Evolutionary conservation across 1,284 basidiomycete genomes (phyloP).

Genomic region (Peniophora sp.): DNA sequence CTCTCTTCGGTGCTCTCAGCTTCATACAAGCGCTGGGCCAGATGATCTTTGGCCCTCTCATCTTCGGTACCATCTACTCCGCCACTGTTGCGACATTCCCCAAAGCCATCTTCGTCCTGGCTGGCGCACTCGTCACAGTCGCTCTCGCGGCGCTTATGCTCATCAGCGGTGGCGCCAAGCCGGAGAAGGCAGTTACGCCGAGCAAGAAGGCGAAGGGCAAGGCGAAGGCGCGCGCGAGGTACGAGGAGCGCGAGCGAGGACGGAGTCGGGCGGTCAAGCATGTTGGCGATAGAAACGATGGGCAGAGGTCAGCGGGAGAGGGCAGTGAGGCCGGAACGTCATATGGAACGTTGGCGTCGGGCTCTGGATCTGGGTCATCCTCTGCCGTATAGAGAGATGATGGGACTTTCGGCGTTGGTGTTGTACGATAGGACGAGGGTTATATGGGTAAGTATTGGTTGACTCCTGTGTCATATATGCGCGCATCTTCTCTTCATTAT

Average conservation of each 20-base stretch:
- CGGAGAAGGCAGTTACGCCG: background rate
- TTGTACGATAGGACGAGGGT: no score
- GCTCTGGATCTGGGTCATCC: no score
- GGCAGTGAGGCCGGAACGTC: no score
- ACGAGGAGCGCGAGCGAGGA: conserved; percentile 20
- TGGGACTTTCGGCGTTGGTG: no score
- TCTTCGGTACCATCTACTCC: conserved; percentile 65
- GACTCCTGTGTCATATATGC: no score
- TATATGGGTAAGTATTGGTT: no score
- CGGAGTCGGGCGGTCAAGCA: conserved; percentile 28
- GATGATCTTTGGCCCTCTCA: conserved; percentile 61
- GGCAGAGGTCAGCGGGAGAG: background rate
- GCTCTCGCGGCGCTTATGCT: conserved; percentile 41
- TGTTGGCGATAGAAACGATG: conserved; percentile 14
- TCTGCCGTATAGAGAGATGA: no score
- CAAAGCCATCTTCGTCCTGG: conserved; percentile 56
- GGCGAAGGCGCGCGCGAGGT: conserved; percentile 5
- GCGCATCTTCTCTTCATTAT: no score
- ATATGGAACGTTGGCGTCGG: no score
- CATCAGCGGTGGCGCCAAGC: conserved; percentile 33
- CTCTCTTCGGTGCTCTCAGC: conserved; percentile 61
- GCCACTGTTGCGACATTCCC: conserved; percentile 57
- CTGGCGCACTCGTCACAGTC: conserved; percentile 39
- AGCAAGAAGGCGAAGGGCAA: conserved; percentile 1
- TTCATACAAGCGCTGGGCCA: conserved; percentile 58